Evolutionary conservation across 2,329 filamentous ascomycete genomes (phyloP), one percentile per base, ranked within the genome.

Genomic region (Didymellaceae sp.): DNA sequence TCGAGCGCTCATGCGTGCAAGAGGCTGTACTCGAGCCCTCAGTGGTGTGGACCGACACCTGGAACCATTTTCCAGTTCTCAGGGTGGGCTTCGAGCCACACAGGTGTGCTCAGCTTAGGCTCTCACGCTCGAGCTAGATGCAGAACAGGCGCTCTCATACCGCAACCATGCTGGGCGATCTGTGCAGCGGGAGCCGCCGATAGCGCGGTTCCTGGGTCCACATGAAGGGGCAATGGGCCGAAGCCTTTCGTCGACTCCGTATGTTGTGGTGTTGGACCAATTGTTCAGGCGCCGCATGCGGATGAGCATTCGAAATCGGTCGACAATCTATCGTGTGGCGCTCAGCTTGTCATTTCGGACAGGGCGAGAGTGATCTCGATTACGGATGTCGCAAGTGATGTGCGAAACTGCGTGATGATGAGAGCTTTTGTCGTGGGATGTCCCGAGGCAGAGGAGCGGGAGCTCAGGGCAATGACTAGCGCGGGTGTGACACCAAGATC

Each of bases 321-420:
- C 9, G 6, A 10, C 4, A 37, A 32, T 38, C 16, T 20, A 6
- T 20, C 24, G 16, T 45, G 17, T 42, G 31, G 37, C 48, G 48
- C 42, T 38, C 28, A 8, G 16, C 3, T 1, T 13, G 24, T 37
- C 25, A 17, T 24, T 18, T 32, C 37, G 25, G 32, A 32, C 18
- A 6, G 17, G 14, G 14, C 21, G 11, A 20, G 14, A 16, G 9
- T 20, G 11, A 26, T 40, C 30, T 26, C 11, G 34, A n/a, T 16
- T 25, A 17, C 16, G 25, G 24, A 47, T 53, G 46, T 42, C 52
- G 54, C 54, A 47, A 46, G 31, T 17, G 31, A 46, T 8, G 39
- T 33, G 45, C 39, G 11, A 41, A 35, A 49, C 34, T 37, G 49
- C 52, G 54, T 48, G 43, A 55, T 57, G 25, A 41, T 38, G 32